Percentiles rank a stretch among this genome's conserved stretches.
Evolutionary conservation across 352 stramenopile species (phyloP).

Genomic region (Phytophthora macrochlamydospora): DNA sequence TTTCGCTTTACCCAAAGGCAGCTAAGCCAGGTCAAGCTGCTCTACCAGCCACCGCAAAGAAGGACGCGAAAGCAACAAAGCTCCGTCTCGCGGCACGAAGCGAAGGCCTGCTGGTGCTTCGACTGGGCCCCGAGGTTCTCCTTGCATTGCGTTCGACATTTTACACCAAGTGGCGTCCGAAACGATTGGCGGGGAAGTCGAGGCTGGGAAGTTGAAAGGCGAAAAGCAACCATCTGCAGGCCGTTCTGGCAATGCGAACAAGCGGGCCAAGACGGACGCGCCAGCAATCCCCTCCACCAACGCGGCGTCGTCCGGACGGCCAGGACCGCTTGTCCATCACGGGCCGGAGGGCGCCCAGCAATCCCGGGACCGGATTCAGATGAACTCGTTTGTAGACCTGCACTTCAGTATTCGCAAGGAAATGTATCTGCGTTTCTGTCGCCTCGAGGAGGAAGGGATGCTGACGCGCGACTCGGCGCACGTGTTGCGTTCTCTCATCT

Average conservation of each 20-base stretch:
- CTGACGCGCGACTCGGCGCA: conserved; percentile 73
- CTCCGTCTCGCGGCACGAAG: conserved; percentile 34
- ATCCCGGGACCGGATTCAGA: conserved; percentile 58
- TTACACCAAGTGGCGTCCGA: conserved; percentile 80
- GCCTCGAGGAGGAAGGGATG: conserved; percentile 76
- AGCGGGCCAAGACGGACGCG: conserved; percentile 38
- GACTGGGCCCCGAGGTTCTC: conserved; percentile 17
- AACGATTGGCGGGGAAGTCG: conserved; percentile 63
- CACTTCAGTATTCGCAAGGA: conserved; percentile 88
- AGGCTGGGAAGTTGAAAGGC: conserved; percentile 37
- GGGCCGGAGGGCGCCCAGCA: conserved; percentile 30
- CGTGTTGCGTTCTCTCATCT: conserved; percentile 77
- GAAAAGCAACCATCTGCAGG: conserved; percentile 28
- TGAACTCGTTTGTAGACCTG: conserved; percentile 83
- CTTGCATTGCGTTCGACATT: conserved; percentile 85
- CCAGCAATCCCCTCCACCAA: conserved; percentile 23
- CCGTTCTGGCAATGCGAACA: conserved; percentile 20
- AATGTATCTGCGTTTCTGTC: conserved; percentile 86
- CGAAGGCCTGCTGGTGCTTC: conserved; percentile 20
- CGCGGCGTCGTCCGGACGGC: conserved; percentile 11
- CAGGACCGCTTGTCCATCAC: conserved; percentile 7
- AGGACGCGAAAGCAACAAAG: conserved; percentile 34
- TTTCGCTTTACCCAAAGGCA: conserved; percentile 31
- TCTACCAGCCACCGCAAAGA: conserved; percentile 1
- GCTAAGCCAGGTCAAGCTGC: conserved; percentile 20